phyloP scores from a whole-genome alignment of 495 filamentous ascomycete genomes.

The Alectoria sarmentosa region DNA sequence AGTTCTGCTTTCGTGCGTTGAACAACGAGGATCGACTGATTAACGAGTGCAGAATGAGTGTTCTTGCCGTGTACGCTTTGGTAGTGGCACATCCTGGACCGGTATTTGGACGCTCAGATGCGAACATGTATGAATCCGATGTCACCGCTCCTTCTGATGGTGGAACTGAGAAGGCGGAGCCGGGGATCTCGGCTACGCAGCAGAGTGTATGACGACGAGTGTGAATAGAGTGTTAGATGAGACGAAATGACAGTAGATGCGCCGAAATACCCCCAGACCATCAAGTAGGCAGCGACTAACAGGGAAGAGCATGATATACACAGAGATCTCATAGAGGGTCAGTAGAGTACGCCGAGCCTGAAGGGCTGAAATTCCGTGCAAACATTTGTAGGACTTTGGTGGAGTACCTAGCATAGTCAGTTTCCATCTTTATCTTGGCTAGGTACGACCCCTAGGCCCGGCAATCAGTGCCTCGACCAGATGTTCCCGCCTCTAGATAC shows the following conservation, averaged over 20 bases:
- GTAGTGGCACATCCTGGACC: conserved; percentile 31
- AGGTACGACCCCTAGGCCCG: too few relatives aligned
- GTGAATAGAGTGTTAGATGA: background rate
- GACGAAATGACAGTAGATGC: background rate
- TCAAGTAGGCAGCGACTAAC: too few relatives aligned
- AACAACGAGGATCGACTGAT: conserved; percentile 8
- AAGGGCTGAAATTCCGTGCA: too few relatives aligned
- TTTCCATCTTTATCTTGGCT: background rate
- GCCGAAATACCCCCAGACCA: background rate
- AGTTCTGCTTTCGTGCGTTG: conserved; percentile 16
- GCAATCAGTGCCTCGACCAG: too few relatives aligned
- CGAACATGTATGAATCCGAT: background rate
- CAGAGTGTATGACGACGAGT: background rate
- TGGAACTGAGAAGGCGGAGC: background rate
- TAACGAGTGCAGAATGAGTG: conserved; percentile 20
- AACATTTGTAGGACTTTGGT: too few relatives aligned
- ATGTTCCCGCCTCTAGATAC: background rate
- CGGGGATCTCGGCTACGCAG: background rate
- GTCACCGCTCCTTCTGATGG: background rate
- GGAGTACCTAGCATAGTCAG: too few relatives aligned
- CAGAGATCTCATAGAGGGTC: too few relatives aligned
- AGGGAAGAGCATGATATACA: background rate
- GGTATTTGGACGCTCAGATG: conserved; percentile 7
- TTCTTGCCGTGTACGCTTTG: conserved; percentile 27
- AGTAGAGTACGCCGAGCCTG: too few relatives aligned